Evolutionary conservation across 2,329 filamentous ascomycete species (phyloP), one percentile per base, ranked within the genome.

Genomic region (Cercospora zeae-maydis): DNA sequence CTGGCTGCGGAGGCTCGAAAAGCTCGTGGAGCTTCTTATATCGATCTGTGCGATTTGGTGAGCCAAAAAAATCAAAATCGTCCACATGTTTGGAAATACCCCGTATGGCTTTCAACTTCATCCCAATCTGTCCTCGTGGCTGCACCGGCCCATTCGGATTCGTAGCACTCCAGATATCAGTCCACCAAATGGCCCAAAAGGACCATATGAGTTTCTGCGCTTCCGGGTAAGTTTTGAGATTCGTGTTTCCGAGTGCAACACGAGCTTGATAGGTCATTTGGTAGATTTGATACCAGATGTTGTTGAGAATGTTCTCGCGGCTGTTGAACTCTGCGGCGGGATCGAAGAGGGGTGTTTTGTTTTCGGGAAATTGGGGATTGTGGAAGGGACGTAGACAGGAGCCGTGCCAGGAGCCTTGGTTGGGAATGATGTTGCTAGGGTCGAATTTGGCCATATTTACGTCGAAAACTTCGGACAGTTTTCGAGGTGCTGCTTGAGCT

Each of bases 221-320:
- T 34, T 54, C 51, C 4, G 51, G 51, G 10, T 54, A 36, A 33
- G 30, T 33, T 34, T 33, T 54, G 30, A 33, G 33, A 21, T 54
- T 33, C 7, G 30, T 36, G 30, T 36, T 54, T 11, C 33, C 30
- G 27, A 54, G 30, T 19, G 51, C 33, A 34, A 54, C 51, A 19
- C 30, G 33, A 34, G 51, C 51, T 54, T 54, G 51, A 24, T 34
- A 33, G 27, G 51, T 33, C 51, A 54, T 54, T 54, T 54, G 30
- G 51, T 33, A 54, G 31, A 54, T 54, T n/a, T 55, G 27, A 34
- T 37, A 55, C 52, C 52, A 55, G 31, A 55, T 55, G 14, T 55
- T 34, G 31, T 55, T 55, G 52, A 55, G 52, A n/a, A 55, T 21
- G 13, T 34, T 55, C 16, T 37, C 52, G 42, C 42, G 42, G 27